Conservation (phyloP, 2,329 filamentous ascomycete species). For the Lasiodiplodia sp. region DNA sequence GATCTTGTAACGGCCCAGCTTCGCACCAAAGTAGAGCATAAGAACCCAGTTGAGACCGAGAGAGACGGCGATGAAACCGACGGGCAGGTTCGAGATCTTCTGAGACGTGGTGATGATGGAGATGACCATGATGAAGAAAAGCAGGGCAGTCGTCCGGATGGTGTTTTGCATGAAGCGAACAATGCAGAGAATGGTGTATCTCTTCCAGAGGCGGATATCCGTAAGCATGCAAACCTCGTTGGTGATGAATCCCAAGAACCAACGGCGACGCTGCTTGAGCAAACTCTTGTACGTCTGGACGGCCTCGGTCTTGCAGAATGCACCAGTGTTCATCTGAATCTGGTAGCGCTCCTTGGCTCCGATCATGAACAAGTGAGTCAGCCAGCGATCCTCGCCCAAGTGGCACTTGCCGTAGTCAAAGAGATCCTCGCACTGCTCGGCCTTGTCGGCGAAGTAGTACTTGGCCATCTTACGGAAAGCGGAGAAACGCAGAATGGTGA, state of each 20-base stretch:
- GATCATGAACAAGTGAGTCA: constrained; percentile 99
- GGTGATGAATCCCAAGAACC: constrained; percentile 97
- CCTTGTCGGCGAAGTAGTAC: constrained; percentile 97
- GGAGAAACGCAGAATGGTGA: constrained; percentile 94
- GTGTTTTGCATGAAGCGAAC: constrained; percentile 96
- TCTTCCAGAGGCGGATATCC: constrained; percentile 87
- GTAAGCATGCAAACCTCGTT: constrained; percentile 99
- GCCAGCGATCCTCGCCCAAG: constrained; percentile 93
- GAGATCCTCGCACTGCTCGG: constrained; percentile 91
- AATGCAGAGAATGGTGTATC: constrained; percentile 84
- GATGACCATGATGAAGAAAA: constrained; percentile 93
- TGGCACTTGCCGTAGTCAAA: constrained; percentile 98
- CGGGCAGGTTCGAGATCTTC: constrained; percentile 77
- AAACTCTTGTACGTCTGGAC: constrained; percentile 87
- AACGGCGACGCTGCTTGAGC: constrained; percentile 91
- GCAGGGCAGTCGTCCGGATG: constrained; percentile 88
- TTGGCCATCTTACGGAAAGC: constrained; percentile 97
- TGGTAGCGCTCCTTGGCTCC: constrained; percentile 91
- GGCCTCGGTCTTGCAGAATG: constrained; percentile 98
- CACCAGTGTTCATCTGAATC: constrained; percentile 96
- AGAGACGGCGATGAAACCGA: constrained; percentile 92
- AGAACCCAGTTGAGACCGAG: constrained; percentile 92
- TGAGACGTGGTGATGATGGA: constrained; percentile 86
- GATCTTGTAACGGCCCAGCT: constrained; percentile 88
- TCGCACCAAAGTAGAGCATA: constrained; percentile 94